Base-by-base conservation (phyloP, 805 yeast genomes). In the Monosporozyma servazzii region DNA sequence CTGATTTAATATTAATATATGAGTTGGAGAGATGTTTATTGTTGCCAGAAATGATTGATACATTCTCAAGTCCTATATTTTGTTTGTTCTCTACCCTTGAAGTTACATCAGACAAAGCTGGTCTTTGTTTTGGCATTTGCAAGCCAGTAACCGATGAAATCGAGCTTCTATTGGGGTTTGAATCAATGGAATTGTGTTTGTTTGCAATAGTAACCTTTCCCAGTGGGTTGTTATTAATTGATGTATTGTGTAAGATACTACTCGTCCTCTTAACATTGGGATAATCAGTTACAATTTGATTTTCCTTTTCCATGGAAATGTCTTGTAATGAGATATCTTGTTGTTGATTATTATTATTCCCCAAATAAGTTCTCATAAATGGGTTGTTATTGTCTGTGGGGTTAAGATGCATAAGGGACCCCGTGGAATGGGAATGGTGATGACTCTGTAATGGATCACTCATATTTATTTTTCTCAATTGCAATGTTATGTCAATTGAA, bases 51-150 rank as follows among this genome's bases (percentile, higher is more conserved):
- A n/a, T 13, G n/a, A 15, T 11, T 13, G 37, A 33, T 33, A 33
- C 17, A 15, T 4, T 13, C 17, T 41, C 29, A 11, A 17, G 8
- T 10, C 17, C 44, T 8, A 11, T 40, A 45, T 54, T 49, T 45
- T 49, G 45, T 41, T 58, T 59, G 48, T 60, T 61, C 21, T 58
- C 54, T 10, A 64, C 54, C 33, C 58, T 63, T 10, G 66, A 56
- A 1, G 69, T 66, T n/a, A 66, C 68, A 56, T 66, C 70, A 37
- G 66, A 55, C 29, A 66, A 52, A 7, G 66, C 68, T 9, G 62
- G 54, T 43, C 68, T 53, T 37, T 59, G 61, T 23, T 54, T 56
- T 29, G 47, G 51, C 20, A 46, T 37, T 7, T 23, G 30, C 21
- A 45, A 21, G 15, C 37, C 31, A 17, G 47, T 9, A 30, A 39